Evolutionary conservation across 1,139 yeast species (phyloP).

Genomic region (Spencermartinsiella ligniputridi): DNA sequence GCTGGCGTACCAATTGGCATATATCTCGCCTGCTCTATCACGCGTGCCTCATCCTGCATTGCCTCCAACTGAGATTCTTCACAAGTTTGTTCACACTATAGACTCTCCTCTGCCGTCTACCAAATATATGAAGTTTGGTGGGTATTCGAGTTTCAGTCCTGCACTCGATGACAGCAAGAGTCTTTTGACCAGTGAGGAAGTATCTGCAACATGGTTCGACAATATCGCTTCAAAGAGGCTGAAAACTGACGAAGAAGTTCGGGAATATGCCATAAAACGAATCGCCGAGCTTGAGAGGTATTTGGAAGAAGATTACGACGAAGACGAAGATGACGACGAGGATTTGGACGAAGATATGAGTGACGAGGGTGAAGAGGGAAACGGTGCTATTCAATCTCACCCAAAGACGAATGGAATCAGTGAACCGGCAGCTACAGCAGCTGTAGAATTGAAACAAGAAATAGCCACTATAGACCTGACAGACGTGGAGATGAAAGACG

Average conservation of each 20-base stretch:
- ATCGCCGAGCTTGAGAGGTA: neutral
- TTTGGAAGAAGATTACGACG: slow-evolving; percentile 15
- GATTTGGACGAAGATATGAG: slow-evolving; percentile 12
- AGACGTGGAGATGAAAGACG: slow-evolving; percentile 15
- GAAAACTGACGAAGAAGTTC: slow-evolving; percentile 12
- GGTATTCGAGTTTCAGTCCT: slow-evolving; percentile 75
- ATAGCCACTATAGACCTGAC: neutral
- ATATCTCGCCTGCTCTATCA: slow-evolving; percentile 45
- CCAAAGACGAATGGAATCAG: neutral
- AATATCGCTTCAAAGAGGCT: slow-evolving; percentile 56
- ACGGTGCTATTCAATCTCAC: no score
- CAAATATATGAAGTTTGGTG: slow-evolving; percentile 71
- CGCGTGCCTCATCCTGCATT: slow-evolving; percentile 60
- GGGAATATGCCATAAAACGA: slow-evolving; percentile 3
- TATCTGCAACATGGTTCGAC: slow-evolving; percentile 73
- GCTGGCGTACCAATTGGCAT: slow-evolving; percentile 43
- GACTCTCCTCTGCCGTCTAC: slow-evolving; percentile 81
- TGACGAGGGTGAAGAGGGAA: slow-evolving; percentile 25
- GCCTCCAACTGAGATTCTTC: slow-evolving; percentile 63
- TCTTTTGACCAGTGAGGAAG: slow-evolving; percentile 58
- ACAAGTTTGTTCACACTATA: slow-evolving; percentile 76
- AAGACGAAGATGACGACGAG: slow-evolving; percentile 16
- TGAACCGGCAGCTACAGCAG: no score
- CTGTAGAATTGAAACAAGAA: neutral
- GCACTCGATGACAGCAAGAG: slow-evolving; percentile 63